A percentile compares a stretch with the other conserved stretches of the same genome.
These are phyloP conservation scores for Coniochaeta hoffmannii DNA, from an alignment of 2,329 filamentous ascomycete genomes.

Conservation along the genomic window DNA sequence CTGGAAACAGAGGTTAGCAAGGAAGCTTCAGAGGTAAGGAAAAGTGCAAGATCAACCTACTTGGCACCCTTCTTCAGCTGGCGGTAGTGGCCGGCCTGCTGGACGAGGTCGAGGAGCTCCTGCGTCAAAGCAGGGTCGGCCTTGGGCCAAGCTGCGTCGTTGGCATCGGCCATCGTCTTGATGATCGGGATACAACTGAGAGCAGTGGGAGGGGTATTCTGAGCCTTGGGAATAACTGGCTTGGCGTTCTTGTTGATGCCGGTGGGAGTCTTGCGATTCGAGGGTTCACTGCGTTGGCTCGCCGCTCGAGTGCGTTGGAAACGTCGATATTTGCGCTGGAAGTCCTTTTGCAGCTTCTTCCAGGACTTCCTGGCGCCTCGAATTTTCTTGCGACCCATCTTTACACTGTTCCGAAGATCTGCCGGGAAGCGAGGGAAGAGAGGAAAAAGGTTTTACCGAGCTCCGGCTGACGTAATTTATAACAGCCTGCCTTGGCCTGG, in stretches of 20 bases:
- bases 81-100: conserved; percentile 60
- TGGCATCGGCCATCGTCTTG: conserved; percentile 19
- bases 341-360: too few species aligned
- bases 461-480: conserved; percentile 15
- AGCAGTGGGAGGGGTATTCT: background rate
- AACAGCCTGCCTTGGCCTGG: background rate
- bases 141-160: conserved; percentile 54
- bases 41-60: background rate
- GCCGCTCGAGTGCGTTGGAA: conserved; percentile 15
- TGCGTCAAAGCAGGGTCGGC: conserved; percentile 57
- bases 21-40: background rate
- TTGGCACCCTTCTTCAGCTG: conserved; percentile 89
- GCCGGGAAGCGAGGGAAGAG: background rate
- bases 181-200: conserved; percentile 4
- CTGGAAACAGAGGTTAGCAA: conserved; percentile 5
- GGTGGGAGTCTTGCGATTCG: conserved; percentile 3
- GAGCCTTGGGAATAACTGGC: background rate
- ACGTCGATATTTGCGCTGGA: too few species aligned
- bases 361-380: background rate
- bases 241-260: too few species aligned
- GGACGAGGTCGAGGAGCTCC: conserved; percentile 75
- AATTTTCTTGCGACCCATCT: background rate
- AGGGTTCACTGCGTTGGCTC: conserved; percentile 22
- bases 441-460: background rate
- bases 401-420: background rate